A percentile compares a stretch with the other conserved stretches of the same genome.
Conservation (phyloP, 225 moss, liverwort and hornwort species). For the Lunularia cruciata region DNA sequence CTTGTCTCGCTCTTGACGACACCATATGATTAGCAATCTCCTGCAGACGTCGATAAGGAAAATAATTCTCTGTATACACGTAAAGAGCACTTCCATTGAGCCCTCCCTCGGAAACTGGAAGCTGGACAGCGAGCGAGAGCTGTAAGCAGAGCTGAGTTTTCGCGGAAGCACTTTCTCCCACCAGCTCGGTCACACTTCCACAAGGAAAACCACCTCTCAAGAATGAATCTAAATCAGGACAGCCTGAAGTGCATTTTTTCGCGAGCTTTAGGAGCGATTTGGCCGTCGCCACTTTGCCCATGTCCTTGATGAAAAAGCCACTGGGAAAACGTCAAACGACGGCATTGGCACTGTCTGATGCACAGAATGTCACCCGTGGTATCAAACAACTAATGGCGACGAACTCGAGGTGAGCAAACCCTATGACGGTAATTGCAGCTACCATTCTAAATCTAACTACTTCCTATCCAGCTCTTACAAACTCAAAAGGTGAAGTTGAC, state of each 20-base stretch:
- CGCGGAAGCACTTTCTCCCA: conserved; percentile 43
- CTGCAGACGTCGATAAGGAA: conserved; percentile 39
- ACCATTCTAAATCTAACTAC: no score
- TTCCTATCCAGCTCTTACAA: no score
- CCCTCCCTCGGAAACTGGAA: conserved; percentile 34
- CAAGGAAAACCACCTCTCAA: conserved; percentile 50
- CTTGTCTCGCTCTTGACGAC: conserved; percentile 2
- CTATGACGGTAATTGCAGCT: no score
- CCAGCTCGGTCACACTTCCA: conserved; percentile 46
- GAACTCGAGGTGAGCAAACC: background rate
- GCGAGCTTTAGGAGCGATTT: background rate
- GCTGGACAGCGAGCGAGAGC: conserved; percentile 43
- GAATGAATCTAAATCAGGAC: conserved; percentile 33
- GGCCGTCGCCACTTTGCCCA: conserved; percentile 15
- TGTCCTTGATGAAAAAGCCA: background rate
- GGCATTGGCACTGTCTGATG: background rate
- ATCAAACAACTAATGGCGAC: background rate
- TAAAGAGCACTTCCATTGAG: conserved; percentile 49
- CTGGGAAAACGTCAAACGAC: background rate
- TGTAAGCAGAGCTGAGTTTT: conserved; percentile 54
- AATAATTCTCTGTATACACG: conserved; percentile 49
- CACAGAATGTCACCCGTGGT: background rate
- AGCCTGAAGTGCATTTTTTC: conserved; percentile 41
- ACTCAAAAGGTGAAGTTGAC: no score
- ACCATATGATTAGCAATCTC: conserved; percentile 32